Percentiles rank a stretch among this genome's conserved stretches.
phyloP scores from a whole-genome alignment of 441 rosid species.

The Arabidopsis hybrid region DNA sequence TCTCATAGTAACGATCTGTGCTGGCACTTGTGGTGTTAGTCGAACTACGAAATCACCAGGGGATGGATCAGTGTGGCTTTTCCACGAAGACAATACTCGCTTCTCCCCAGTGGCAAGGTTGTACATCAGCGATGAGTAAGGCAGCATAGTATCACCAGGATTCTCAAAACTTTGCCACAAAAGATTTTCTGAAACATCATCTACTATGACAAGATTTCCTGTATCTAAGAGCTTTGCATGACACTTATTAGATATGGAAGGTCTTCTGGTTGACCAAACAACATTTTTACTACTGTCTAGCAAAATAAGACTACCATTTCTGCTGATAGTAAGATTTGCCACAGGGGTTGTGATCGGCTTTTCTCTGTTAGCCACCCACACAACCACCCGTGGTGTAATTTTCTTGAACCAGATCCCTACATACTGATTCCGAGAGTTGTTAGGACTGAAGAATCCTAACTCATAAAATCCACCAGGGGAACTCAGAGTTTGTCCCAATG shows the following conservation, averaged over 20 bases:
- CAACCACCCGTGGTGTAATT: constrained; percentile 39
- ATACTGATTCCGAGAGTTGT: constrained; percentile 43
- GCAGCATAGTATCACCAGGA: constrained; percentile 51
- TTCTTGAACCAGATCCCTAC: constrained; percentile 60
- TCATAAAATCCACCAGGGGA: constrained; percentile 49
- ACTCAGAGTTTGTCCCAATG: constrained; percentile 42
- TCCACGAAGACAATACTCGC: constrained; percentile 49
- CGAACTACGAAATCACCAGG: constrained; percentile 42
- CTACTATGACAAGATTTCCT: constrained; percentile 46
- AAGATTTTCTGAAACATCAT: constrained; percentile 31
- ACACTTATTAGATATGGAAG: constrained; percentile 27
- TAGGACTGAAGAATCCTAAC: constrained; percentile 51
- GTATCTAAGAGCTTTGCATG: constrained; percentile 45
- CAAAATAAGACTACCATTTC: constrained; percentile 43
- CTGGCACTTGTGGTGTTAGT: constrained; percentile 35
- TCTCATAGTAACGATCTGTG: constrained; percentile 43
- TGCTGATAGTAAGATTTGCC: constrained; percentile 41
- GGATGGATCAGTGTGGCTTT: constrained; percentile 48
- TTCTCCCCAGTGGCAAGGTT: constrained; percentile 25
- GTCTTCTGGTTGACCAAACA: constrained; percentile 45
- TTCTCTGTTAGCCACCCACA: constrained; percentile 50
- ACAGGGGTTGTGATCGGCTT: constrained; percentile 31
- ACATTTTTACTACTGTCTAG: constrained; percentile 27
- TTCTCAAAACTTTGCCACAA: constrained; percentile 48
- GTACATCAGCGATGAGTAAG: constrained; percentile 35